Percentiles rank a stretch among this genome's conserved stretches.
Conservation (phyloP, 305 asterid species). For the Euphrasia arctica region DNA sequence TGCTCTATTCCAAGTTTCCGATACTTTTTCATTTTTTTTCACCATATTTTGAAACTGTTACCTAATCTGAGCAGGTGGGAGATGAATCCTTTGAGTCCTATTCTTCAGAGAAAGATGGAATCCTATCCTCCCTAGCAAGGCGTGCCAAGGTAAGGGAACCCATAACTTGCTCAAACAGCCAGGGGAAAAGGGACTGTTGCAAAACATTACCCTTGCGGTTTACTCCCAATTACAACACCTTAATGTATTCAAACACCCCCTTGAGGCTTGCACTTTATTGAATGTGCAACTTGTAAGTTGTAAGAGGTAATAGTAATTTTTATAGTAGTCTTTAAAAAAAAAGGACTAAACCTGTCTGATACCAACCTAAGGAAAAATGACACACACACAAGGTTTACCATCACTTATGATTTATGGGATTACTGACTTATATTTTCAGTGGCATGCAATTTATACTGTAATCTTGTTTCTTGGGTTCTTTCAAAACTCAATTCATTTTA, state of each 20-base stretch:
- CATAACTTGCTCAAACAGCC: neutral
- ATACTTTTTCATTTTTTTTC: neutral
- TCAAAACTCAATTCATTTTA: neutral
- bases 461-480: conserved; percentile 1
- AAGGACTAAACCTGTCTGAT: neutral
- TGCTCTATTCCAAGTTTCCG: conserved; percentile 21
- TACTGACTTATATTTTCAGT: neutral
- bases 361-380: neutral
- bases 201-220: neutral
- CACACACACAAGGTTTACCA: neutral
- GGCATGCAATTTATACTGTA: neutral
- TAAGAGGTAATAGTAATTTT: neutral
- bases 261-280: neutral
- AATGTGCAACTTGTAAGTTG: conserved; percentile 1
- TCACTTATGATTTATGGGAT: neutral
- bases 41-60: conserved; percentile 2
- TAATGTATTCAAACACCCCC: neutral
- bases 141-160: conserved; percentile 76
- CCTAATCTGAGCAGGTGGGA: conserved; percentile 56
- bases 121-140: conserved; percentile 74
- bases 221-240: neutral
- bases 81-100: conserved; percentile 92
- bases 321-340: too few species aligned
- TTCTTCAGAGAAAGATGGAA: conserved; percentile 71
- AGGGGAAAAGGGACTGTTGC: neutral